Evolutionary conservation across 805 yeast genomes (phyloP), one percentile per base, ranked within the genome.

Genomic region (Clavispora vitiphila): DNA sequence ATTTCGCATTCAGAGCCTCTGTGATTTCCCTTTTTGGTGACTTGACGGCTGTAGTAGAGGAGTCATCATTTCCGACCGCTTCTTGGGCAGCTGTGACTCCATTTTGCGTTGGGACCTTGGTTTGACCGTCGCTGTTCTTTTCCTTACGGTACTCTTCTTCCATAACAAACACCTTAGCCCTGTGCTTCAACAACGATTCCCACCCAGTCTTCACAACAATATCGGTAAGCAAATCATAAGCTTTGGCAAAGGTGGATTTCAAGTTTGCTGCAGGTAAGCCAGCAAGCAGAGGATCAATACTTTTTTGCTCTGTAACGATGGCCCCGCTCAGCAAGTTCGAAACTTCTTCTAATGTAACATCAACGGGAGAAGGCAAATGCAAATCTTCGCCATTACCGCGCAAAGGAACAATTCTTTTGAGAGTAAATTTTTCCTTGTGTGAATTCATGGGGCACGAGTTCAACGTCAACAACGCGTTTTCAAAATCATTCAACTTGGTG

Each of bases 391-490:
- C 57, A 14, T 71, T 70, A 12, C 64, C 62, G 20, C 64, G 61
- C 16, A 80, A 74, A 21, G 78, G 75, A 9, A 77, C 76, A 4
- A 81, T 72, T 53, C 93, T 68, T 56, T 75, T 78, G 51, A 83
- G 69, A 18, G 72, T 68, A 57, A 70, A 84, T 47, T 76, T 76
- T 51, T 85, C 93, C 55, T 79, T 81, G 54, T 80, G 78, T 9
- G 84, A 77, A 40, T 81, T 81, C 88, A 86, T 83, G 19, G 95
- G 95, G 55, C 90, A 83, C 12, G 91, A 80, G 54, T 86, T 86
- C 49, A 86, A 68, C 1, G 89, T 77, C 42, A 84, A 62, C 40
- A 86, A 67, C 1, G 93, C 86, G 50, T 82, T 76, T 56, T 84
- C 90, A 57, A 78, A 77, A 59, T 83, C 82, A 21, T 79, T 80